phyloP scores from a whole-genome alignment of 1,284 basidiomycete genomes.

The Ustilago loliicola region DNA sequence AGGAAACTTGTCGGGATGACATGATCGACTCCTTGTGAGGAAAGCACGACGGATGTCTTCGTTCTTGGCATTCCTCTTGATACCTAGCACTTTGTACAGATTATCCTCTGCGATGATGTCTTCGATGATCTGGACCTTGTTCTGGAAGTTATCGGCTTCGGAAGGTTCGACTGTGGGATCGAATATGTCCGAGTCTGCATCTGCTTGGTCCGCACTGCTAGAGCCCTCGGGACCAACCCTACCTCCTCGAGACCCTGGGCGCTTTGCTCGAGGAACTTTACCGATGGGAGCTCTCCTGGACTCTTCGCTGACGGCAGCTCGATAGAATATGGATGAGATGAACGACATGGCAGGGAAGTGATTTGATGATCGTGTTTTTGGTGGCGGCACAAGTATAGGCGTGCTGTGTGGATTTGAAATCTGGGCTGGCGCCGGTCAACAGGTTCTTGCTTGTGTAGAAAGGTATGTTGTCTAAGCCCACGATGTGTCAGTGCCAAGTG shows the following conservation, averaged over 20 bases:
- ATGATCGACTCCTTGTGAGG: slow-evolving; percentile 79
- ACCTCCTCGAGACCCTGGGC: slow-evolving; percentile 10
- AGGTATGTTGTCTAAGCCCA: background rate
- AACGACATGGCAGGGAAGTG: slow-evolving; percentile 32
- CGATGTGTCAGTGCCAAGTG: background rate
- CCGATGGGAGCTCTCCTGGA: slow-evolving; percentile 45
- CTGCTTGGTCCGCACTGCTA: slow-evolving; percentile 2
- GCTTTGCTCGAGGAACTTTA: slow-evolving; percentile 33
- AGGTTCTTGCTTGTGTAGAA: background rate
- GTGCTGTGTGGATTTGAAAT: background rate
- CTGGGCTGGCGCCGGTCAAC: background rate
- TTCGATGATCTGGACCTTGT: slow-evolving; percentile 52
- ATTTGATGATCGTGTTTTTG: background rate
- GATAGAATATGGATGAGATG: slow-evolving; percentile 48
- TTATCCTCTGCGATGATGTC: slow-evolving; percentile 71
- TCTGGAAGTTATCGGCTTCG: slow-evolving; percentile 26
- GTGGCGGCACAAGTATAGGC: background rate
- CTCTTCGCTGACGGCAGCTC: slow-evolving; percentile 48
- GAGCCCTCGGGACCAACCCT: background rate
- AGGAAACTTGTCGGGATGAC: slow-evolving; percentile 89
- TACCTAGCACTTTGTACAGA: slow-evolving; percentile 81
- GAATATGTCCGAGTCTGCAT: slow-evolving; percentile 4
- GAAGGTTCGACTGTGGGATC: background rate
- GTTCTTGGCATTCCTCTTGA: slow-evolving; percentile 74
- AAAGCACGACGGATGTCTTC: slow-evolving; percentile 84